Conservation (phyloP, 768 basidiomycete genomes). For the Mrakia gelida region DNA sequence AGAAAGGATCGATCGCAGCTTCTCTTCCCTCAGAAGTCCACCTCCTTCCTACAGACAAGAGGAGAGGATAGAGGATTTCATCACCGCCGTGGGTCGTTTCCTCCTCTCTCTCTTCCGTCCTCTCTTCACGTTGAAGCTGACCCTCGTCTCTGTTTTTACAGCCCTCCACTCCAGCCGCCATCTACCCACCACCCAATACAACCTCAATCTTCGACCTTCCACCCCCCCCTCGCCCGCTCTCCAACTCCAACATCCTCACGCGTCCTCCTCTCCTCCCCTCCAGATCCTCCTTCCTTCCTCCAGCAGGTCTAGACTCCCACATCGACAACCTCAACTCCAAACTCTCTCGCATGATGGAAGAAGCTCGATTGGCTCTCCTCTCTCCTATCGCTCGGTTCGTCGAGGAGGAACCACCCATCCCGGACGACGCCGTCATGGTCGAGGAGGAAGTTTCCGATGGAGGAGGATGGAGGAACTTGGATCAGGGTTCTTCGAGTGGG, state of each 20-base stretch:
- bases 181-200: neutral
- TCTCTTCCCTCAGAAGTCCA: no score
- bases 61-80: no score
- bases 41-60: no score
- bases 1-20: no score
- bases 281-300: neutral
- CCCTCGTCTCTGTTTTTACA: neutral
- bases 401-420: neutral
- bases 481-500: neutral
- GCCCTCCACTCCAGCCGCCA: neutral
- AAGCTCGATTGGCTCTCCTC: neutral
- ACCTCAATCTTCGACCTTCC: neutral
- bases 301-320: neutral
- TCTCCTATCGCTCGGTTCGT: neutral
- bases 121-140: no score
- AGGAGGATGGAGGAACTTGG: neutral
- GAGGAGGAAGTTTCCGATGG: neutral
- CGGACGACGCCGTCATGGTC: neutral
- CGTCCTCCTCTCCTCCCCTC: neutral
- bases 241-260: neutral
- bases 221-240: neutral
- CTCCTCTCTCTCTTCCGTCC: no score
- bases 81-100: no score
- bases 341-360: neutral
- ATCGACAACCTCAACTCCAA: constrained; percentile 1